phyloP scores from a whole-genome alignment of 371 early-diverging fungal species.

The Mucor plumbeus region DNA sequence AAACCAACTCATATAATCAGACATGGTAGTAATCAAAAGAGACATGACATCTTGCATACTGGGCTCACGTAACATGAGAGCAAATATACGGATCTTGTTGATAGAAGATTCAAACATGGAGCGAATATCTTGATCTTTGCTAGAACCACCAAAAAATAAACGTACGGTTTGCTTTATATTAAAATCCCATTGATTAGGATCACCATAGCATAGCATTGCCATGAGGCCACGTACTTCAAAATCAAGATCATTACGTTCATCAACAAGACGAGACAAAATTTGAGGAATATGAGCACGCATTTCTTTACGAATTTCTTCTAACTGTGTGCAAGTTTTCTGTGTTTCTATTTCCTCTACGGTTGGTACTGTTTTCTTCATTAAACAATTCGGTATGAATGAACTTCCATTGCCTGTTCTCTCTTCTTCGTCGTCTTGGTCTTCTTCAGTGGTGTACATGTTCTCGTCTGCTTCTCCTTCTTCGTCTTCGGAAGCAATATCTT shows the following conservation, averaged over 20 bases:
- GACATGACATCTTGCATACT: constrained; percentile 40
- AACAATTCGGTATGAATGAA: not conserved
- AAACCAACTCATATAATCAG: constrained; percentile 28
- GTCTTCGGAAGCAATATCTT: constrained; percentile 30
- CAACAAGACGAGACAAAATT: constrained; percentile 59
- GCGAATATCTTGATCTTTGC: not conserved
- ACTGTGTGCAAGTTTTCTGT: constrained; percentile 12
- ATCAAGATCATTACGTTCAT: constrained; percentile 62
- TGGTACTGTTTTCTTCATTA: not conserved
- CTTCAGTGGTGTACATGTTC: not conserved
- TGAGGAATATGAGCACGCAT: constrained; percentile 43
- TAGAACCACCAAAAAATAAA: constrained; percentile 8
- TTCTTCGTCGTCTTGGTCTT: constrained; percentile 21
- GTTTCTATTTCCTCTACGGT: not conserved
- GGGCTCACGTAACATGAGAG: constrained; percentile 62
- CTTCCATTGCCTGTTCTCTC: not conserved
- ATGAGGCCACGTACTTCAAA: constrained; percentile 65
- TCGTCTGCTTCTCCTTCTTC: constrained; percentile 20
- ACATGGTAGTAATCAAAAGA: constrained; percentile 33
- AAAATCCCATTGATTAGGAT: not conserved
- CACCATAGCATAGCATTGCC: constrained; percentile 25
- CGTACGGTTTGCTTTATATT: constrained; percentile 18
- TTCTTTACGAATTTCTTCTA: constrained; percentile 52
- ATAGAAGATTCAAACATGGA: constrained; percentile 17
- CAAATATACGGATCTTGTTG: constrained; percentile 58